A percentile compares a stretch with the other conserved stretches of the same genome.
These are phyloP conservation scores for Dendrothele bispora DNA, from an alignment of 768 basidiomycete species.

Conservation along the genomic window DNA sequence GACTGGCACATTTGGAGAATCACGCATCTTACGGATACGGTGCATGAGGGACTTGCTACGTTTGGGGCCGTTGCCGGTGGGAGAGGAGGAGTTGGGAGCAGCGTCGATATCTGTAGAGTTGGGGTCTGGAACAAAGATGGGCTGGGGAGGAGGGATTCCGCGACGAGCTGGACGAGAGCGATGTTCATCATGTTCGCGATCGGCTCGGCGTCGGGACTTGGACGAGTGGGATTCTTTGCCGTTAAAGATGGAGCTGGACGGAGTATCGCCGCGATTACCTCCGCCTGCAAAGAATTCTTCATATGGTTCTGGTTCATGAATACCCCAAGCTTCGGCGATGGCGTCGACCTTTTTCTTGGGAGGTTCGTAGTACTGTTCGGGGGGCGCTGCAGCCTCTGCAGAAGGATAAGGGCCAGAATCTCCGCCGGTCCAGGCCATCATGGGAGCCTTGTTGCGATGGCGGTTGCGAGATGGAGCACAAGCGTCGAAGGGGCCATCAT, in stretches of 20 bases:
- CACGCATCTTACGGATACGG: conserved; percentile 86
- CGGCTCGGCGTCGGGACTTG: conserved; percentile 46
- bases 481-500: conserved; percentile 90
- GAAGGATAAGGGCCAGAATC: conserved; percentile 57
- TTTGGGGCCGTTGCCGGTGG: conserved; percentile 56
- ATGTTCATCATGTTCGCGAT: conserved; percentile 34
- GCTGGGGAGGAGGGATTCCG: conserved; percentile 75
- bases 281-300: conserved; percentile 89
- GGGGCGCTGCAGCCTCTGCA: conserved; percentile 44
- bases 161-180: conserved; percentile 32
- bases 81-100: conserved; percentile 38
- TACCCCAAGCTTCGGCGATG: conserved; percentile 91
- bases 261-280: conserved; percentile 57
- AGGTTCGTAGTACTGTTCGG: conserved; percentile 53
- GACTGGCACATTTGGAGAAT: conserved; percentile 82
- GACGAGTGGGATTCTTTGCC: conserved; percentile 51
- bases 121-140: conserved; percentile 70
- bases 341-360: conserved; percentile 88
- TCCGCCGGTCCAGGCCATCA: conserved; percentile 68
- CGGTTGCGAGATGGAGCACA: conserved; percentile 89
- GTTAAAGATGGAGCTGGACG: conserved; percentile 68
- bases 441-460: conserved; percentile 75
- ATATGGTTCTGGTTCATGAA: conserved; percentile 88
- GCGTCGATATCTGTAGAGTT: conserved; percentile 32
- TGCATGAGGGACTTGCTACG: conserved; percentile 85